Evolutionary conservation across 305 asterid genomes (phyloP).

Genomic region (Petunia hybrid): DNA sequence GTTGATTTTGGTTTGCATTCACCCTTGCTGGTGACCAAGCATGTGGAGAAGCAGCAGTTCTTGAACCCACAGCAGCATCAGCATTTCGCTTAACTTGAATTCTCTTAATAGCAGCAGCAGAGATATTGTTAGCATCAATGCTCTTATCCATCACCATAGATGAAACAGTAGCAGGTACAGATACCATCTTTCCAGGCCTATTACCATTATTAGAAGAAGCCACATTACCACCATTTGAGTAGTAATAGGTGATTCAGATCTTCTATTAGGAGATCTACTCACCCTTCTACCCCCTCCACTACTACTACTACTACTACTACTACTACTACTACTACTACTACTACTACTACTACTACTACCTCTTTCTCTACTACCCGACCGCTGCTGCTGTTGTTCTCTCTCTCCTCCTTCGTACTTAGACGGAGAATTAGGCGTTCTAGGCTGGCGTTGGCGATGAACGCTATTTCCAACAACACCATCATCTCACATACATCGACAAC

Average conservation of each 20-base stretch:
- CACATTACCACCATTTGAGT: slow-evolving; percentile 26
- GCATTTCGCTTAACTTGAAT: slow-evolving; percentile 79
- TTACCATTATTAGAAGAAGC: too few species aligned
- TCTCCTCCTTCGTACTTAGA: slow-evolving; percentile 67
- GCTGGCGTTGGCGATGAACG: slow-evolving; percentile 59
- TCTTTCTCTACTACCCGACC: too few species aligned
- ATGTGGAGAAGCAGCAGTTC: slow-evolving; percentile 71
- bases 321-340: slow-evolving; percentile 56
- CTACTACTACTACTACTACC: slow-evolving; percentile 77
- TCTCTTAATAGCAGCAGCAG: slow-evolving; percentile 55
- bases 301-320: too few species aligned
- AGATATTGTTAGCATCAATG: slow-evolving; percentile 38
- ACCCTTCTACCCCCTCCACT: slow-evolving; percentile 65
- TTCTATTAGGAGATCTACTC: too few species aligned
- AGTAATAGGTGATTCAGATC: slow-evolving; percentile 71
- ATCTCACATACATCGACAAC: slow-evolving; percentile 11
- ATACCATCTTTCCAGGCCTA: too few species aligned
- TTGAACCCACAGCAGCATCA: slow-evolving; percentile 39
- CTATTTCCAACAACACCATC: slow-evolving; percentile 61
- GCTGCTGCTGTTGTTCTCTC: slow-evolving; percentile 58
- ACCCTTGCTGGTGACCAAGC: too few species aligned
- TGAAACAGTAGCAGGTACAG: too few species aligned
- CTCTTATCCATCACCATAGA: too few species aligned
- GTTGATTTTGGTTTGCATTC: slow-evolving; percentile 45
- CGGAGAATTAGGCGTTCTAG: too few species aligned